These are phyloP conservation scores for Cornus suecica DNA, from an alignment of 148 eudicot genomes.

Conservation along the genomic window DNA sequence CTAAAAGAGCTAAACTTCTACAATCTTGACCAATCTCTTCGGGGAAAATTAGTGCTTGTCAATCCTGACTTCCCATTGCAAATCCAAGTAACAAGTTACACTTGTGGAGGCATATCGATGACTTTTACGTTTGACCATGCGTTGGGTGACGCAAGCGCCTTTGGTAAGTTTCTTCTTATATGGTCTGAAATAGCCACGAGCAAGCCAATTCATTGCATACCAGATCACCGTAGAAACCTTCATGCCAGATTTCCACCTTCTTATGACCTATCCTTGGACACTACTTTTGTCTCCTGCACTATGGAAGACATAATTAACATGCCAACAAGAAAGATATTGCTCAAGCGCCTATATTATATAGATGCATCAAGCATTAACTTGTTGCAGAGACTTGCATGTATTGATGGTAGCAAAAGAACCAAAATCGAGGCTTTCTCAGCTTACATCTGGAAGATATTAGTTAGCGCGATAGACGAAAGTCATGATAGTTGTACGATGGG, in stretches of 20 bases:
- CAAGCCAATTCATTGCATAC: conserved; percentile 20
- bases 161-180: conserved; percentile 26
- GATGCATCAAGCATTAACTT: conserved; percentile 24
- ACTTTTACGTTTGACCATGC: conserved; percentile 41
- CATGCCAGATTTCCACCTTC: conserved; percentile 25
- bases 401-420: conserved; percentile 23
- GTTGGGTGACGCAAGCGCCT: conserved; percentile 34
- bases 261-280: conserved; percentile 26
- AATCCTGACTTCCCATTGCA: conserved; percentile 12
- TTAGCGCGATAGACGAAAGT: conserved; percentile 8
- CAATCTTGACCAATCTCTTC: conserved; percentile 21
- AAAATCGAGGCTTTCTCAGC: conserved; percentile 40
- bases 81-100: conserved; percentile 26
- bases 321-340: conserved; percentile 14
- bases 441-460: conserved; percentile 36
- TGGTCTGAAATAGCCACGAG: conserved; percentile 31
- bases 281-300: conserved; percentile 32
- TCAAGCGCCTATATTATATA: conserved; percentile 32
- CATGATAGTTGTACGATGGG: conserved; percentile 31
- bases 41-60: conserved; percentile 30
- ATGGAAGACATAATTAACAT: conserved; percentile 26
- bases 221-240: conserved; percentile 26
- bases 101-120: conserved; percentile 26
- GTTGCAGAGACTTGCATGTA: conserved; percentile 24
- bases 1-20: conserved; percentile 30